Base-by-base conservation (phyloP, 2,329 filamentous ascomycete species). In the Scytalidium sp. region DNA sequence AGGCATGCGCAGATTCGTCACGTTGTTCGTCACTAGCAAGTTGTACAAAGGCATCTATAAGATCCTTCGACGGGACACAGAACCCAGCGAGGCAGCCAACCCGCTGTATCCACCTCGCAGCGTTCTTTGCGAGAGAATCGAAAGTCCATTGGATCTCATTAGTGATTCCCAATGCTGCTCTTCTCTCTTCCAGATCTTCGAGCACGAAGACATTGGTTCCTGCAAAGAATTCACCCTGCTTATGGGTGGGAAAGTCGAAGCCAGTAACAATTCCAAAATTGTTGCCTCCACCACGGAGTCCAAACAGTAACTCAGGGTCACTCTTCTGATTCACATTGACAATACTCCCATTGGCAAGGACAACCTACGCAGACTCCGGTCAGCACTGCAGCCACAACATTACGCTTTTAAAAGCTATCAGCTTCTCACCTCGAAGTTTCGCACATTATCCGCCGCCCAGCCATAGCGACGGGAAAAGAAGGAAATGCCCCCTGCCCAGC, bases 221-320 rank as follows among this genome's bases (percentile, higher is more conserved):
- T 29, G 46, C 50, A 41, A 41, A 51, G 32, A 51, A 50, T 39
- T 51, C 44, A 19, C 29, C 50, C 39, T 49, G 46, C 3, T 29
- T 8, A 21, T 43, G 49, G 19, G 71, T 71, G 52, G 71, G 64
- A 11, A 79, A 60, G 13, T 72, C 60, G 55, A 75, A 76, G 8
- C 66, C 65, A n/a, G 75, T 75, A 15, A 78, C 70, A 50, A 78
- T 70, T 43, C 78, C 79, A 53, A 76, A 81, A 59, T 79, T 81
- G 61, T 74, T 79, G 17, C 75, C 72, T 17, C 81, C 80, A 9
- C 80, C 80, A 49, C 75, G 75, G 3, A 83, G 69, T 0, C 75
- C 78, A 56, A 67, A 68, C 63, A 70, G 81, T 5, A 84, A 66
- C 50, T 82, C 78, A 0, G 69, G 49, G 53, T 82, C 65, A 13